A percentile compares a stretch with the other conserved stretches of the same genome.
Evolutionary conservation across 306 rosid species (phyloP).

Genomic region (Lablab purpureus): DNA sequence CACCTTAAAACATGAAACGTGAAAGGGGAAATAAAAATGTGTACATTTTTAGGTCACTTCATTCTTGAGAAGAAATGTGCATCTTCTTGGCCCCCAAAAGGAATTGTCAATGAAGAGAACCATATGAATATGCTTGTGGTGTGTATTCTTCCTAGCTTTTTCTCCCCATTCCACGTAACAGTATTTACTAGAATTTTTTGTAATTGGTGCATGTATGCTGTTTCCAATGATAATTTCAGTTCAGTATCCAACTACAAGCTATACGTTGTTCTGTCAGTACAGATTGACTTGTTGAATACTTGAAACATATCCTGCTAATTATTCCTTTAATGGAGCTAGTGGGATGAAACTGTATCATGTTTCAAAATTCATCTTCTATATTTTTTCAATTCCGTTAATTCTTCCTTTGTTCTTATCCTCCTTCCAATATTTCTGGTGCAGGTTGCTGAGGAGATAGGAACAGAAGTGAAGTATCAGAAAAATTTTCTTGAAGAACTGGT

Average conservation of each 20-base stretch:
- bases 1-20: background rate
- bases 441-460: conserved; percentile 89
- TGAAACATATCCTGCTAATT: background rate
- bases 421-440: conserved; percentile 47
- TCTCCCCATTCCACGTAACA: background rate
- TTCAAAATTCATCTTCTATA: conserved; percentile 5
- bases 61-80: conserved; percentile 18
- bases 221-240: background rate
- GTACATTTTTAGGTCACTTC: conserved; percentile 4
- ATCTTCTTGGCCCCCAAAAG: background rate
- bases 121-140: conserved; percentile 38
- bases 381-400: background rate
- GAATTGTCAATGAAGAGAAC: background rate
- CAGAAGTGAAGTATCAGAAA: conserved; percentile 78
- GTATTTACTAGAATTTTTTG: conserved; percentile 11
- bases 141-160: conserved; percentile 2
- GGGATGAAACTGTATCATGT: conserved; percentile 25
- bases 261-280: background rate
- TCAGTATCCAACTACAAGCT: background rate
- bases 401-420: conserved; percentile 27
- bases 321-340: conserved; percentile 16
- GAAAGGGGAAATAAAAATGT: background rate
- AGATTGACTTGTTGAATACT: conserved; percentile 31
- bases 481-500: conserved; percentile 87
- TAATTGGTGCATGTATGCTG: conserved; percentile 7